Base-by-base conservation (phyloP, 1,284 basidiomycete genomes). In the Ustilago cynodontis region DNA sequence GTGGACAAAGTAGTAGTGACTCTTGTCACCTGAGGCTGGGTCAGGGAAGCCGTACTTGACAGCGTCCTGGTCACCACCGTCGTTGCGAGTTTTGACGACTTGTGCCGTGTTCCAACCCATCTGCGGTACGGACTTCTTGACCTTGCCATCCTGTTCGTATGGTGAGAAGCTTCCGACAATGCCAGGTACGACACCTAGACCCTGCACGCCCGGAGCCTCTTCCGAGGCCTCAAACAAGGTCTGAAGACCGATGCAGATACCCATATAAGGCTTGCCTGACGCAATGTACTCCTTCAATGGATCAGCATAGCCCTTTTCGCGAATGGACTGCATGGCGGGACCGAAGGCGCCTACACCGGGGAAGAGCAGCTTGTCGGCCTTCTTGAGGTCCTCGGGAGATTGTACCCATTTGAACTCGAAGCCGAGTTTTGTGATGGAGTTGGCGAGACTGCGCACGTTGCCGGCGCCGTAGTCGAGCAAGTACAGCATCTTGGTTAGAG, bases 261-360 rank as follows among this genome's bases (percentile, higher is more conserved):
- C 87, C 86, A 88, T 87, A 88, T 97, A 99, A 0, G 97, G 97
- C 84, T 90, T 91, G 35, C 97, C 97, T 14, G 93, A 94, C 22
- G 88, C 87, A 79, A 99, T 92, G 87, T 98, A 99, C 59, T 90
- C 87, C 69, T 90, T 90, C 59, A 99, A 89, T 37, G 94, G 94
- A 78, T 93, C 90, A 35, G 92, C 89, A 66, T 95, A 90, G 37
- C 93, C 94, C 76, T 92, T 91, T 18, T 89, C 86, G 47, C 88
- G 87, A 53, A 99, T 91, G 64, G 93, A 92, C 58, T 90, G 88
- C 81, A 98, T 92, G 10, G 96, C 97, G 47, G 92, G 91, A 61
- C 92, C 92, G 86, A 98, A 99, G 8, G 94, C 91, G 28, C 97
- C 97, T 49, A 99, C 97, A n/a, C 97, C 97, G 55, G 97, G 97